These are phyloP conservation scores for Beauveria australis DNA, from an alignment of 2,329 filamentous ascomycete genomes.

Conservation along the genomic window DNA sequence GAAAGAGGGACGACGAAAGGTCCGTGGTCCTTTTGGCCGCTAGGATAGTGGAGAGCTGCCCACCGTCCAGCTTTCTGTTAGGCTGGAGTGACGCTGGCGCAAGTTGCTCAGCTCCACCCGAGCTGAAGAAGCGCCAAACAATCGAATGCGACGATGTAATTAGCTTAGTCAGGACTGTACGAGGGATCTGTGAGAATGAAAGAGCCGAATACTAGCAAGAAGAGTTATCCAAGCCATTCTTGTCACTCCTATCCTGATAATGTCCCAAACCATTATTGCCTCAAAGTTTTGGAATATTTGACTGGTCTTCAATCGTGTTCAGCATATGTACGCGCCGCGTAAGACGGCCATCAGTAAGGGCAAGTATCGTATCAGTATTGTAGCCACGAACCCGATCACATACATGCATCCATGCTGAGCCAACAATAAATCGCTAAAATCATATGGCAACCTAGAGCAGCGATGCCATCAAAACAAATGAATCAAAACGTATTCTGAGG, in stretches of 20 bases:
- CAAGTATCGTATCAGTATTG: not conserved
- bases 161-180: not conserved
- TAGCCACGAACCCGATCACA: not conserved
- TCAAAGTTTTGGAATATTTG: too few relatives aligned
- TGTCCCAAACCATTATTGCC: not conserved
- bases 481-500: not conserved
- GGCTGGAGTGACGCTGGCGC: not conserved
- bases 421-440: not conserved
- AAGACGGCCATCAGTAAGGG: not conserved
- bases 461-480: not conserved
- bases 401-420: not conserved
- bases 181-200: too few relatives aligned
- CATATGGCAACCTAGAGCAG: not conserved
- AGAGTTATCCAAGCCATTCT: too few relatives aligned
- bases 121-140: not conserved
- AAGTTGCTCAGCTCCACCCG: not conserved
- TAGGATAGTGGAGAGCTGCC: conserved; percentile 6
- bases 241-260: too few relatives aligned
- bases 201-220: too few relatives aligned
- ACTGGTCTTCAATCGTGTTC: not conserved
- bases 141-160: not conserved
- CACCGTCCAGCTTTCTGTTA: not conserved
- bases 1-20: not conserved
- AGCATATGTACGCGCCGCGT: not conserved
- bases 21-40: not conserved